phyloP scores from a whole-genome alignment of 2,329 filamentous ascomycete genomes.

The Fusarium sp. region DNA sequence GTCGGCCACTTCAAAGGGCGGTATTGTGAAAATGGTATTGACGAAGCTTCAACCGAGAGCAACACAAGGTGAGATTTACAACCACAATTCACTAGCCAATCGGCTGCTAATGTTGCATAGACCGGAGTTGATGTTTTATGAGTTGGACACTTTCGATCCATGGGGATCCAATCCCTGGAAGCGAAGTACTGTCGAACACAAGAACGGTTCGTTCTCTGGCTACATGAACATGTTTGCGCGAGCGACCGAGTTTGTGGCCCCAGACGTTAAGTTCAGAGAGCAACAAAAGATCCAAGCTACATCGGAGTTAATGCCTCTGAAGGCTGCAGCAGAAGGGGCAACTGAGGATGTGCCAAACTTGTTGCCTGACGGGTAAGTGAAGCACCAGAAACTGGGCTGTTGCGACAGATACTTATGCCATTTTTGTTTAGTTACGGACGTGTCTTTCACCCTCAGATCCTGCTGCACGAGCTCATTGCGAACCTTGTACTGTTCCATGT shows the following conservation, averaged over 20 bases:
- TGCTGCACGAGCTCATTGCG: too few species aligned
- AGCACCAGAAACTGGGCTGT: too few species aligned
- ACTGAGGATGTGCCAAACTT: not conserved
- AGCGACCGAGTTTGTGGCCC: constrained; percentile 1
- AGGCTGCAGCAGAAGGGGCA: not conserved
- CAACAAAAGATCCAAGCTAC: not conserved
- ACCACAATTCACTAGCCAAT: fast-evolving
- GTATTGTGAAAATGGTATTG: constrained; percentile 9
- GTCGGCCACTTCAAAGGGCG: constrained; percentile 9
- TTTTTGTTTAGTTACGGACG: too few species aligned
- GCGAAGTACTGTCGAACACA: not conserved
- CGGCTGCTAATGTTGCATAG: too few species aligned
- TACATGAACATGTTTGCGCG: constrained; percentile 3
- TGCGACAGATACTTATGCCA: too few species aligned
- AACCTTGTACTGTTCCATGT: too few species aligned
- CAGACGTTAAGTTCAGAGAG: not conserved
- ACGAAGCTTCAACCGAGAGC: constrained; percentile 1
- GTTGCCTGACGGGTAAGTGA: constrained; percentile 3
- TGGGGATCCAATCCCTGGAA: not conserved
- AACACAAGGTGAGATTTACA: not conserved
- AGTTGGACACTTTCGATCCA: too few species aligned
- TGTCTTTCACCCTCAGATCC: too few species aligned
- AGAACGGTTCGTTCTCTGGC: constrained; percentile 3
- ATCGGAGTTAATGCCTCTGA: not conserved
- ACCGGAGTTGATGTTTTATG: too few species aligned